These are phyloP conservation scores for Santalum album DNA, from an alignment of 164 flowering plant genomes.

Conservation along the genomic window DNA sequence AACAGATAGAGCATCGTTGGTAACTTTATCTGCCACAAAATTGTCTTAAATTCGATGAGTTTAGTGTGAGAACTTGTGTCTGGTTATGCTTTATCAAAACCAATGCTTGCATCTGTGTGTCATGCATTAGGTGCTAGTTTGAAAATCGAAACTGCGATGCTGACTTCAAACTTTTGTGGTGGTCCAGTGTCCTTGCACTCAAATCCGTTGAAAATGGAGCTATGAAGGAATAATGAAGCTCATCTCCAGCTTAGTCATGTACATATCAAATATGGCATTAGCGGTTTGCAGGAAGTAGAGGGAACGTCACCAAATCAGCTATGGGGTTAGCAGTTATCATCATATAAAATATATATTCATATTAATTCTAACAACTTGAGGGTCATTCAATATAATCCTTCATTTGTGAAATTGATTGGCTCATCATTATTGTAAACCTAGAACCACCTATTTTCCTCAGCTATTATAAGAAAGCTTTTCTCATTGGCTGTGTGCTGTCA, in stretches of 20 bases:
- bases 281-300: constrained; percentile 20
- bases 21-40: no score
- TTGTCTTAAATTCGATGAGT: no score
- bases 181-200: constrained; percentile 34
- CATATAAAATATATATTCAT: constrained; percentile 2
- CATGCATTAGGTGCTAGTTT: no score
- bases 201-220: constrained; percentile 70
- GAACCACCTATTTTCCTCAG: constrained; percentile 1
- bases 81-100: no score
- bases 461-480: constrained; percentile 5
- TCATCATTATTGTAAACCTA: constrained; percentile 18
- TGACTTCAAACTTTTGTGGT: constrained; percentile 3
- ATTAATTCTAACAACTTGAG: constrained; percentile 20
- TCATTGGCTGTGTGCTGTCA: background rate
- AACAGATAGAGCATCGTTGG: no score
- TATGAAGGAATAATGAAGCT: constrained; percentile 26
- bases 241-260: constrained; percentile 23
- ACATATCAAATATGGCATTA: constrained; percentile 14
- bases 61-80: no score
- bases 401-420: constrained; percentile 15
- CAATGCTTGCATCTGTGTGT: no score
- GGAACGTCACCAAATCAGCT: constrained; percentile 7
- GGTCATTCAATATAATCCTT: constrained; percentile 21
- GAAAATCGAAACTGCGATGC: no score
- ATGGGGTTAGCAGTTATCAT: no score